Evolutionary conservation across 2,329 filamentous ascomycete genomes (phyloP), one percentile per base, ranked within the genome.

Genomic region (Trichophyton rubrum): DNA sequence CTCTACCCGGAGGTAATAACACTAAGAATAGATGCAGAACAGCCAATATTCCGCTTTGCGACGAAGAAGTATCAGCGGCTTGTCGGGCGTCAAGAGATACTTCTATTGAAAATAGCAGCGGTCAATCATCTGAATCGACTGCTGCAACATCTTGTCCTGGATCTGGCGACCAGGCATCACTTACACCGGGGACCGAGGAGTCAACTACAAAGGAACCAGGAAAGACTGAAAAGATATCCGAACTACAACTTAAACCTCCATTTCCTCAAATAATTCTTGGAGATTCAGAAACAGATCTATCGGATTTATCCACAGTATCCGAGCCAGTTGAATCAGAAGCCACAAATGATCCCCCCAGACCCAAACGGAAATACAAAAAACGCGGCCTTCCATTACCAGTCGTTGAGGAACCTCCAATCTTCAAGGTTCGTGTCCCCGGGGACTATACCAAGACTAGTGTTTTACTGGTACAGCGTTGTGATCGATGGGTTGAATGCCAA

Each of bases 401-500:
- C 30, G 69, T 76, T 35, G 69, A 69, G 8, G 70, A 72, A 43
- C 64, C 66, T 3, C 67, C 68, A 3, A 43, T 43, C 4, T 43
- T 43, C 8, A 67, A 58, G 51, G 13, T 70, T 51, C 85, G 88
- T 35, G 75, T 78, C 0, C 86, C 86, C 0, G 87, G 88, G 0
- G 89, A 93, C 73, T 97, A 97, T 74, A 86, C 89, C 33, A 83
- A 92, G 20, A 95, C 90, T 0, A 81, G 85, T 0, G 79, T 86
- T 11, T 80, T 96, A 0, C 82, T 96, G 0, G 84, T 85, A 0
- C 86, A 90, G 64, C 85, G 87, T 76, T 79, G 90, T 78, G 78
- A 90, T 79, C 69, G 82, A 61, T 97, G 91, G 92, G 88, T 95
- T 51, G 84, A 90, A 64, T 99, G 93, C 75, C 88, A 85, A 58